Conservation (phyloP, 202 grass and related monocot genomes). For the Zoysia matrella region DNA sequence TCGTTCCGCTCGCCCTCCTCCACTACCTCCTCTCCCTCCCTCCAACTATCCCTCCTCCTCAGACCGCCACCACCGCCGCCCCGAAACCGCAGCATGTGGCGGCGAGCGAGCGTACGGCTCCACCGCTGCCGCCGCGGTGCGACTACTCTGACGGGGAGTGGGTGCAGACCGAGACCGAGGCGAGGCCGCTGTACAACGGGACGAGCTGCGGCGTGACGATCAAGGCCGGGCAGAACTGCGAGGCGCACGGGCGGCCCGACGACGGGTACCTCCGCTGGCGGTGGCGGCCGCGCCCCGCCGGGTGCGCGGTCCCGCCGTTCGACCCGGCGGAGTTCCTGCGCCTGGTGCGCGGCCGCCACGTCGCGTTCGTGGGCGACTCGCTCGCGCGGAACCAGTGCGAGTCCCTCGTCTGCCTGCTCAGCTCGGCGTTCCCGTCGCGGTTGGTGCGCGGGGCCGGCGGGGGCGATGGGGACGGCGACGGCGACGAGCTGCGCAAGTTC, state of each 20-base stretch:
- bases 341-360: slow-evolving; percentile 56
- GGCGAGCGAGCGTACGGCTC: not conserved
- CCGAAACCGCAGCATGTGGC: not conserved
- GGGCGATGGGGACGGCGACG: slow-evolving; percentile 60
- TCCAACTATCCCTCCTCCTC: not conserved
- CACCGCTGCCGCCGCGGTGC: slow-evolving; percentile 28
- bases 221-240: slow-evolving; percentile 83
- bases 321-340: slow-evolving; percentile 61
- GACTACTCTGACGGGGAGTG: slow-evolving; percentile 74
- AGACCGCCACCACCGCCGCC: not conserved
- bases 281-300: slow-evolving; percentile 57
- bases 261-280: slow-evolving; percentile 68
- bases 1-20: slow-evolving; percentile 66
- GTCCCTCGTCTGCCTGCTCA: slow-evolving; percentile 81
- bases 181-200: slow-evolving; percentile 61
- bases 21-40: slow-evolving; percentile 53
- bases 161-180: slow-evolving; percentile 40
- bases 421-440: slow-evolving; percentile 43
- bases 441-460: slow-evolving; percentile 56
- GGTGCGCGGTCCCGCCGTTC: slow-evolving; percentile 62
- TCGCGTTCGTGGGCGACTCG: slow-evolving; percentile 87
- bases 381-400: slow-evolving; percentile 86
- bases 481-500: slow-evolving; percentile 80
- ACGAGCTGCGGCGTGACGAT: slow-evolving; percentile 77
- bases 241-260: slow-evolving; percentile 70